phyloP scores from a whole-genome alignment of 768 basidiomycete genomes.

The Collybiopsis confluens region DNA sequence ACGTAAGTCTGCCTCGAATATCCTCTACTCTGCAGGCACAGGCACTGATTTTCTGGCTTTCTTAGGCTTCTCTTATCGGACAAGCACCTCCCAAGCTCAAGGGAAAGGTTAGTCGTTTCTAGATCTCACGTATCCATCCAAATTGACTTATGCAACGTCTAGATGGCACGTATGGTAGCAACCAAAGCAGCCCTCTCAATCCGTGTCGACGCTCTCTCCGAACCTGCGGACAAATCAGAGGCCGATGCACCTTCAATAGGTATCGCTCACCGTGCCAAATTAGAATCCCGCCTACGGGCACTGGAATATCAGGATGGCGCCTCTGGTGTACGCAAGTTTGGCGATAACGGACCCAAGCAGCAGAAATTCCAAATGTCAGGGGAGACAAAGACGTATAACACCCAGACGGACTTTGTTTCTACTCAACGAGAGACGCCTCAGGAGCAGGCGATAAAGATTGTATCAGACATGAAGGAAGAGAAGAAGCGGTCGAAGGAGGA shows the following conservation, averaged over 20 bases:
- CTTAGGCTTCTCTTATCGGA: slow-evolving; percentile 87
- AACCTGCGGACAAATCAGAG: slow-evolving; percentile 86
- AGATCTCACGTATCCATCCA: background rate
- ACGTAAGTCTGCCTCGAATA: slow-evolving; percentile 62
- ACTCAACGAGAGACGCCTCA: slow-evolving; percentile 81
- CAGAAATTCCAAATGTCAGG: slow-evolving; percentile 82
- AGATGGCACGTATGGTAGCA: slow-evolving; percentile 99
- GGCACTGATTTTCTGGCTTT: slow-evolving; percentile 10
- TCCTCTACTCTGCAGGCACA: background rate
- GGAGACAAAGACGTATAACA: slow-evolving; percentile 80
- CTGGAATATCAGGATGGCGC: slow-evolving; percentile 82
- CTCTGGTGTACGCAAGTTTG: slow-evolving; percentile 64
- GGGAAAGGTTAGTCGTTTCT: slow-evolving; percentile 65
- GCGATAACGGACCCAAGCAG: slow-evolving; percentile 62
- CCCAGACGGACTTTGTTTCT: slow-evolving; percentile 80
- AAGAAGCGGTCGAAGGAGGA: slow-evolving; percentile 80
- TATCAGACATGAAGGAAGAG: slow-evolving; percentile 82
- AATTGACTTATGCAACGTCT: slow-evolving; percentile 4
- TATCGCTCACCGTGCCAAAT: slow-evolving; percentile 88
- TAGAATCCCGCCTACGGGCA: slow-evolving; percentile 88
- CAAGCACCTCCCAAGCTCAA: slow-evolving; percentile 98
- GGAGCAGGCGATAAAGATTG: slow-evolving; percentile 69
- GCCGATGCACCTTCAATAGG: slow-evolving; percentile 81
- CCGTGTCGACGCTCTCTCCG: slow-evolving; percentile 95
- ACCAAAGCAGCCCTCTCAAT: slow-evolving; percentile 97